Evolutionary conservation across 1,284 basidiomycete species (phyloP).

Genomic region (Cutaneotrichosporon cyanovorans): DNA sequence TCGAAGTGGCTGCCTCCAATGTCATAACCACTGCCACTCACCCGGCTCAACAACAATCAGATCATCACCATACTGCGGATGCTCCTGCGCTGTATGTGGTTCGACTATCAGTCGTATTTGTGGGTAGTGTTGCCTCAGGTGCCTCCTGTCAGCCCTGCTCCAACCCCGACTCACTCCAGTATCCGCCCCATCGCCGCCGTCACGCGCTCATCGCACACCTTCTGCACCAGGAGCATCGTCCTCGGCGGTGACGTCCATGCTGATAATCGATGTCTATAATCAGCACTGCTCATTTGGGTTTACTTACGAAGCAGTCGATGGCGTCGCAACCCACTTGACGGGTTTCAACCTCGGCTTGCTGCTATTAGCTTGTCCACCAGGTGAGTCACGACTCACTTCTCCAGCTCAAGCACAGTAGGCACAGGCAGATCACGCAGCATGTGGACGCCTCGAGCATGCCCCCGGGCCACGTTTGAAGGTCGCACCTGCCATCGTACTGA

Average conservation of each 20-base stretch:
- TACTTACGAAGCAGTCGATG: no score
- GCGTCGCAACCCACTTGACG: no score
- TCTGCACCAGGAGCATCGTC: slow-evolving; percentile 50
- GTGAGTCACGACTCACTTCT: slow-evolving; percentile 19
- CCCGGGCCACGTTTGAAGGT: no score
- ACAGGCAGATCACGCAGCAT: slow-evolving; percentile 24
- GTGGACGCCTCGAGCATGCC: slow-evolving; percentile 19
- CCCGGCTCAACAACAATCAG: slow-evolving; percentile 28
- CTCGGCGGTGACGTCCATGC: slow-evolving; percentile 33
- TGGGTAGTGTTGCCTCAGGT: slow-evolving; percentile 25
- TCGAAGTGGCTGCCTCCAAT: no score
- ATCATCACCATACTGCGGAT: slow-evolving; percentile 26
- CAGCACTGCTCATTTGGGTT: no score
- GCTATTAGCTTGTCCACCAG: slow-evolving; percentile 8
- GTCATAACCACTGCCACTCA: no score
- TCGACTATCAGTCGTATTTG: slow-evolving; percentile 34
- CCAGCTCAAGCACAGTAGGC: slow-evolving; percentile 15
- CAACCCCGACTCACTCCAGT: slow-evolving; percentile 46
- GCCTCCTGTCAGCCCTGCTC: slow-evolving; percentile 13
- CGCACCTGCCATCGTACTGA: no score
- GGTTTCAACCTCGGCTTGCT: slow-evolving; percentile 11
- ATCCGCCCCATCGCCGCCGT: slow-evolving; percentile 44
- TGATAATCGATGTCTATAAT: slow-evolving; percentile 24
- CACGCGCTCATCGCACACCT: slow-evolving; percentile 47
- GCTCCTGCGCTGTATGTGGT: slow-evolving; percentile 35